phyloP scores from a whole-genome alignment of 1,284 basidiomycete genomes.

The Kalmanozyma brasiliensis region DNA sequence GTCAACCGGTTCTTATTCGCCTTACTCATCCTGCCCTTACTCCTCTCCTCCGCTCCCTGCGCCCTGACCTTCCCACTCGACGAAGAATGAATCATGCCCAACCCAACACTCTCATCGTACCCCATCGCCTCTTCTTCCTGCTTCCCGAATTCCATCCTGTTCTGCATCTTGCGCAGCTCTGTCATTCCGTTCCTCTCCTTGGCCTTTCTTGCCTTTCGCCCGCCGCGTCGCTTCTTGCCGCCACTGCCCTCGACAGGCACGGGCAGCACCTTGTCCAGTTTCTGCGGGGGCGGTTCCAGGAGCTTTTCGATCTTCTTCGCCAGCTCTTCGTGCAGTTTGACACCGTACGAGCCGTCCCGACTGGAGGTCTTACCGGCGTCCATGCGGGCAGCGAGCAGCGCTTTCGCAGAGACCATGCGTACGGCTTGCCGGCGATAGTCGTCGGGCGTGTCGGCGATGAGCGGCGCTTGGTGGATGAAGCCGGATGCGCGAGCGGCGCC shows the following conservation, averaged over 20 bases:
- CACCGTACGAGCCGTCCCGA: constrained; percentile 83
- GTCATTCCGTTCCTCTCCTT: constrained; percentile 98
- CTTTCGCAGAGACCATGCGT: constrained; percentile 91
- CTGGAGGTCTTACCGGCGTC: constrained; percentile 82
- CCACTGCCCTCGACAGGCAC: constrained; percentile 94
- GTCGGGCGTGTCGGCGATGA: constrained; percentile 85
- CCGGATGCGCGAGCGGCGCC: constrained; percentile 77
- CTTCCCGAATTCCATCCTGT: constrained; percentile 94
- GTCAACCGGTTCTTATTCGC: constrained; percentile 84
- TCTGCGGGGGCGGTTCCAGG: constrained; percentile 91
- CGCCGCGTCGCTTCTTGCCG: constrained; percentile 84
- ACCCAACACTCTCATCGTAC: constrained; percentile 93
- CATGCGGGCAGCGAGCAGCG: constrained; percentile 88
- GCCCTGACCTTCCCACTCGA: constrained; percentile 87
- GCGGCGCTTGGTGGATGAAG: constrained; percentile 91
- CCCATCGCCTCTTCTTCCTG: constrained; percentile 94
- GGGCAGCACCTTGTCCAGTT: constrained; percentile 93
- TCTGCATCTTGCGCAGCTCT: constrained; percentile 94
- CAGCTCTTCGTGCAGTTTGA: constrained; percentile 82
- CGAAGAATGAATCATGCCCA: constrained; percentile 90
- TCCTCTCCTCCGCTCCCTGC: constrained; percentile 83
- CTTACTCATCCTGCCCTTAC: constrained; percentile 95
- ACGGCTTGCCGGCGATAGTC: constrained; percentile 93
- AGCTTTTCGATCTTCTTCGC: constrained; percentile 91
- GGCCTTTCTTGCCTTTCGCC: constrained; percentile 91